These are phyloP conservation scores for Rhodosporidiobolus odoratus DNA, from an alignment of 768 basidiomycete genomes.

Conservation along the genomic window DNA sequence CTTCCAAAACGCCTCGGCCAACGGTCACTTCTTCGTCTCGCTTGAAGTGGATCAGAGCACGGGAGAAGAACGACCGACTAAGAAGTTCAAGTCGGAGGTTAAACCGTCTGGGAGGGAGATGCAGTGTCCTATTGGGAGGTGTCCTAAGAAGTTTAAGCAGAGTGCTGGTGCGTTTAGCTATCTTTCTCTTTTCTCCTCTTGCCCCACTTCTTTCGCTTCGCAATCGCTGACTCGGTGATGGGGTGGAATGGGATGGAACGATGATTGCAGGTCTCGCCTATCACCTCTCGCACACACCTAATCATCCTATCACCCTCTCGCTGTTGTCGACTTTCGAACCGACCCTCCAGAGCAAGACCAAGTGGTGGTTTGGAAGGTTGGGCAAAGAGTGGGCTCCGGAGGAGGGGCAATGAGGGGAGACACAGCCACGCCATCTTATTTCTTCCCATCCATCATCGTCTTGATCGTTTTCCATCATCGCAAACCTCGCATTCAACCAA, in stretches of 20 bases:
- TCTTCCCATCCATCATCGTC: no score
- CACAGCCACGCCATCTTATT: no score
- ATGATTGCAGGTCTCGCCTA: constrained; percentile 30
- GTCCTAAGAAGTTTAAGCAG: constrained; percentile 38
- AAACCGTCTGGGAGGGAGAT: constrained; percentile 22
- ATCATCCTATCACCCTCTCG: constrained; percentile 31
- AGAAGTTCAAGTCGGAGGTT: constrained; percentile 36
- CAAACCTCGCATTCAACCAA: no score
- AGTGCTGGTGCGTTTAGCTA: constrained; percentile 27
- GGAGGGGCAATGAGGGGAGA: no score
- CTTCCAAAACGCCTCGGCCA: constrained; percentile 37
- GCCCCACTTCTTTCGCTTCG: neutral
- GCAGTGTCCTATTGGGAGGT: constrained; percentile 27
- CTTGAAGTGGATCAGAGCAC: constrained; percentile 31
- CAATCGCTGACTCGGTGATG: neutral
- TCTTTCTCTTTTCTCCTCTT: neutral
- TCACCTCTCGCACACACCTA: constrained; percentile 36
- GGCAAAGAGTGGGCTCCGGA: neutral
- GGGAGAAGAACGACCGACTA: constrained; percentile 32
- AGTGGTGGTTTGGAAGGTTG: constrained; percentile 31
- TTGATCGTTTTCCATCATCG: no score
- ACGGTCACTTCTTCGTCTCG: constrained; percentile 37
- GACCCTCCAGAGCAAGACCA: constrained; percentile 32
- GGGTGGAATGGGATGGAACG: no score
- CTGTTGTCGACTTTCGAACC: constrained; percentile 19